Base-by-base conservation (phyloP, 805 yeast species). In the Yamadazyma phyllophila region DNA sequence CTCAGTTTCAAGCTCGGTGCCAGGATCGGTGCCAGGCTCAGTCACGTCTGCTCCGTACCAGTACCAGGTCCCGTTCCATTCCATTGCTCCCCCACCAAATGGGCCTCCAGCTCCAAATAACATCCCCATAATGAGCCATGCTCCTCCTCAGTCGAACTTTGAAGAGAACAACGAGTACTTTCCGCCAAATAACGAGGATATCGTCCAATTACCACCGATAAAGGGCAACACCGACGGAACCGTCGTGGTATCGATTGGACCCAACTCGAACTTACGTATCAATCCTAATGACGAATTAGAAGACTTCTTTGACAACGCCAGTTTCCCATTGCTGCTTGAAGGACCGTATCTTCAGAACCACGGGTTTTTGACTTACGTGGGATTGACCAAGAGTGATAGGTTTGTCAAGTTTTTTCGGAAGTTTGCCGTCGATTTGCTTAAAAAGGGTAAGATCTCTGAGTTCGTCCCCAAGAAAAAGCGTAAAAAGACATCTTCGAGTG, bases 261-360 rank as follows among this genome's bases (percentile, higher is more conserved):
- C 69, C 20, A 61, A 63, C 41, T 60, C 70, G 4, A 50, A 55
- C 13, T 53, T 71, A 24, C 60, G 62, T 39, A 57, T 71, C 30
- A 57, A 62, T 30, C 65, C 68, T 2, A 49, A 61, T 32, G 75
- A 71, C 50, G 51, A 61, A 4, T 60, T 71, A 30, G 55, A 58
- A n/a, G 48, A 36, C 2, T 45, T 62, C 0, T 68, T 69, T 38
- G 48, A 65, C 15, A 59, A 61, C 44, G 71, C 76, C 5, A 66
- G 69, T 39, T 56, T 39, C 44, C 62, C 74, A 0, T 48, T 70
- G 15, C 53, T 58, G 38, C 58, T 69, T 4, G 75, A 71, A 43
- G 75, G 76, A 8, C 57, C 62, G 2, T 48, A 49, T 17, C 63
- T 73, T 65, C 75, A 70, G 48, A 65, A 61, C 39, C 74, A 69